These are phyloP conservation scores for Crucibulum laeve DNA, from an alignment of 768 basidiomycete species.

Conservation along the genomic window DNA sequence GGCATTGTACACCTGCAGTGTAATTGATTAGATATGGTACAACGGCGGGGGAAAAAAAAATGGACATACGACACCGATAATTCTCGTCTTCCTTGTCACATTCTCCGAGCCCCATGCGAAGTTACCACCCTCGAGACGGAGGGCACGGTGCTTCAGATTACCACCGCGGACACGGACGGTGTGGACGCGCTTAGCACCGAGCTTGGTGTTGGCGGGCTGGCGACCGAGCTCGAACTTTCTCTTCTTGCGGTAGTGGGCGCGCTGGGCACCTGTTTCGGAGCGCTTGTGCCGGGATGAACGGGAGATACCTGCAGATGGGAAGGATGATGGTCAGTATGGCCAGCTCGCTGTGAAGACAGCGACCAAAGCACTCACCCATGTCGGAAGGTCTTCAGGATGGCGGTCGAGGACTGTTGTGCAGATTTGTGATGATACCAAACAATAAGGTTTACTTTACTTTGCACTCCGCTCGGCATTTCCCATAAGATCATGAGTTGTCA, in stretches of 20 bases:
- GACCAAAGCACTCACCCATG: constrained; percentile 63
- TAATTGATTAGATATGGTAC: constrained; percentile 2
- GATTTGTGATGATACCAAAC: constrained; percentile 51
- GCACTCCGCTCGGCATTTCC: constrained; percentile 31
- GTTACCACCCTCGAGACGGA: constrained; percentile 95
- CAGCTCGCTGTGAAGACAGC: constrained; percentile 11
- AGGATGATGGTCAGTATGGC: constrained; percentile 7
- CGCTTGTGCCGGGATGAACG: constrained; percentile 97
- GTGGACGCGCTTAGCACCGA: constrained; percentile 94
- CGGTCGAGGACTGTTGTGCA: constrained; percentile 36
- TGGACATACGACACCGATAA: constrained; percentile 89
- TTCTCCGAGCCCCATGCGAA: constrained; percentile 98
- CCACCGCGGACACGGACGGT: constrained; percentile 94
- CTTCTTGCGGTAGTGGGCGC: constrained; percentile 98
- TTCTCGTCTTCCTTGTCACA: constrained; percentile 90
- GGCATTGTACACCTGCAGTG: constrained; percentile 86
- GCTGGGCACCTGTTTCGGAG: constrained; percentile 87
- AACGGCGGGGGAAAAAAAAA: background rate
- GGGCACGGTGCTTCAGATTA: constrained; percentile 91
- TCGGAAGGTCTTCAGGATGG: constrained; percentile 68
- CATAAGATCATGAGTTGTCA: constrained; percentile 11
- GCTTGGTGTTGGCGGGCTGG: constrained; percentile 95
- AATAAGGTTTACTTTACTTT: constrained; percentile 39
- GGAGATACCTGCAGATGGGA: constrained; percentile 74
- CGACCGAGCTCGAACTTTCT: constrained; percentile 99